phyloP scores from a whole-genome alignment of 2,329 filamentous ascomycete genomes.

The Reticulascus tulasneorum region DNA sequence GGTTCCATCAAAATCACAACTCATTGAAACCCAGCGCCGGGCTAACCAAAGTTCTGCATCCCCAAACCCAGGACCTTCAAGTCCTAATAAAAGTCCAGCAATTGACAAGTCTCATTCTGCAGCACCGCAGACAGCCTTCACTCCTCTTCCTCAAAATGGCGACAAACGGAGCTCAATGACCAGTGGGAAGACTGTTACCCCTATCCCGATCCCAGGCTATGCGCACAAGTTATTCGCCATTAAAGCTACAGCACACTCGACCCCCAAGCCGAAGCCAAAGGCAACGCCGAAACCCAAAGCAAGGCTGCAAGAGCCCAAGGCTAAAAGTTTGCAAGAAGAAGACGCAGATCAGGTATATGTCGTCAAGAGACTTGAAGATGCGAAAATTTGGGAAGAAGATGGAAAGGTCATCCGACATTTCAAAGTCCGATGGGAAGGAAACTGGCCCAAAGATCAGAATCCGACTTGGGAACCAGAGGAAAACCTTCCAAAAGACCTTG shows the following conservation, averaged over 20 bases:
- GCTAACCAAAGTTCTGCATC: too few species aligned
- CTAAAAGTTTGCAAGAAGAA: conserved; percentile 8
- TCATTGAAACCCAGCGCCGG: too few species aligned
- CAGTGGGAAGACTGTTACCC: too few species aligned
- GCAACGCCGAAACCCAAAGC: not conserved
- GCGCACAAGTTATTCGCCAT: too few species aligned
- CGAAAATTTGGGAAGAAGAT: conserved; percentile 32
- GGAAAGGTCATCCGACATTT: conserved; percentile 39
- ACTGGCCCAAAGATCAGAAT: conserved; percentile 54
- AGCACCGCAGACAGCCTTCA: conserved; percentile 6
- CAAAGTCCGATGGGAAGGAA: conserved; percentile 51
- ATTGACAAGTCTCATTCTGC: too few species aligned
- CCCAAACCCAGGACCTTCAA: too few species aligned
- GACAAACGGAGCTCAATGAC: not conserved
- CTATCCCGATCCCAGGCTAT: too few species aligned
- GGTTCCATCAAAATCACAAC: too few species aligned
- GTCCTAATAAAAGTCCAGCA: too few species aligned
- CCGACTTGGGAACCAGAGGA: conserved; percentile 55
- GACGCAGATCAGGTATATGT: conserved; percentile 31
- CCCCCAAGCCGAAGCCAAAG: not conserved
- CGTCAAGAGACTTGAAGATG: conserved; percentile 41
- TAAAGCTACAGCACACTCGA: not conserved
- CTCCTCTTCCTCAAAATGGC: too few species aligned
- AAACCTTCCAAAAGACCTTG: conserved; percentile 39
- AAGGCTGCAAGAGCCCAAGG: not conserved